phyloP scores from a whole-genome alignment of 306 rosid species.

The Sphenostylis stenocarpa region DNA sequence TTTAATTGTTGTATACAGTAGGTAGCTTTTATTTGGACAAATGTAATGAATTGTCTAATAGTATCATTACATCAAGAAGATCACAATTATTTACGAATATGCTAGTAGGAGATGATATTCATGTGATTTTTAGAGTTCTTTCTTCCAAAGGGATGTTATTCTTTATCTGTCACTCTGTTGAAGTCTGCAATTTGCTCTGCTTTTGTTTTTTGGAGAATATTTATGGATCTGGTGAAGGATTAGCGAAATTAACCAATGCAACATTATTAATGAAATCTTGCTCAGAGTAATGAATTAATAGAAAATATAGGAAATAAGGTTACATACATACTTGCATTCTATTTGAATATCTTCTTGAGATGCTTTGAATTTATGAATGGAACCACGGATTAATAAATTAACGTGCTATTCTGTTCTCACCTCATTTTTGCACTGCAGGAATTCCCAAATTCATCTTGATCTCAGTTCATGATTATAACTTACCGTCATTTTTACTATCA shows the following conservation, averaged over 20 bases:
- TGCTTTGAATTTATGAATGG: background rate
- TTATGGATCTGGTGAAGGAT: background rate
- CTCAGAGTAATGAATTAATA: background rate
- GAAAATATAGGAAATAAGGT: background rate
- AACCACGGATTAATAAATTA: background rate
- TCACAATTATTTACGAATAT: background rate
- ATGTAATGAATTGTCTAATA: background rate
- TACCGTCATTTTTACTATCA: conserved; percentile 77
- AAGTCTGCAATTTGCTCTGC: background rate
- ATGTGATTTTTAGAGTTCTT: background rate
- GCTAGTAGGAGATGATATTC: background rate
- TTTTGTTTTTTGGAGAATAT: background rate
- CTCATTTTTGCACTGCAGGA: conserved; percentile 51
- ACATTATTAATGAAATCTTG: background rate
- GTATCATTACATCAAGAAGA: background rate
- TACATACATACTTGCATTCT: background rate
- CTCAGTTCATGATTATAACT: conserved; percentile 91
- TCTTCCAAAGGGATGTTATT: background rate
- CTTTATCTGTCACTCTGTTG: background rate
- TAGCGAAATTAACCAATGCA: background rate
- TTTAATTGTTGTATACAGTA: background rate
- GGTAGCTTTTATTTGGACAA: background rate
- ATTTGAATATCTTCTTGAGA: background rate
- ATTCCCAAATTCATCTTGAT: conserved; percentile 85
- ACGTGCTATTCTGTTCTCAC: background rate